phyloP scores from a whole-genome alignment of 2,329 filamentous ascomycete species.

The Hysterium pulicare region DNA sequence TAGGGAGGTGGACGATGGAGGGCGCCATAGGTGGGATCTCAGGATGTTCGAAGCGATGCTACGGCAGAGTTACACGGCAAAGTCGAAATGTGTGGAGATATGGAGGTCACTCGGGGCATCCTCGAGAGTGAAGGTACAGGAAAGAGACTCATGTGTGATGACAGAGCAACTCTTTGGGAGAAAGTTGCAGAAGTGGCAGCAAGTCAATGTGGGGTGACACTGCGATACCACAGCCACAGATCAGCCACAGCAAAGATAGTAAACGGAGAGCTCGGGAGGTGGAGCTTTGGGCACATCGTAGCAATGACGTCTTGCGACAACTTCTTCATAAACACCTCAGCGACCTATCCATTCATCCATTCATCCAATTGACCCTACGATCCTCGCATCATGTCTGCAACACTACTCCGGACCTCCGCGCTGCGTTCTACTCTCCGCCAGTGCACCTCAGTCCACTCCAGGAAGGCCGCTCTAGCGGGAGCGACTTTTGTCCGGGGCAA shows the following conservation, averaged over 20 bases:
- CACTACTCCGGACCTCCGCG: constrained; percentile 68
- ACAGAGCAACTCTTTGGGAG: no score
- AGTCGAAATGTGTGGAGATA: constrained; percentile 4
- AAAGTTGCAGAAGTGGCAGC: no score
- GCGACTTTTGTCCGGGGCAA: constrained; percentile 80
- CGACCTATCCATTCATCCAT: not conserved
- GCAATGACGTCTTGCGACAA: constrained; percentile 3
- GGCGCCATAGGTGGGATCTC: constrained; percentile 37
- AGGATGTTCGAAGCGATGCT: not conserved
- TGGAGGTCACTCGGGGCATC: no score
- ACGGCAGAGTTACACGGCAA: no score
- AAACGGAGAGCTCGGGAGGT: not conserved
- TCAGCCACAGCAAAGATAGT: not conserved
- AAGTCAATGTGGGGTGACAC: no score
- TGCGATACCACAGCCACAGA: no score
- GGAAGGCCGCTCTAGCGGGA: constrained; percentile 63
- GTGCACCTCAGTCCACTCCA: constrained; percentile 57
- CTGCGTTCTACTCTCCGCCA: constrained; percentile 71
- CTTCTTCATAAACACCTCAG: not conserved
- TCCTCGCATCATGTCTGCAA: constrained; percentile 63
- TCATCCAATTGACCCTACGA: constrained; percentile 1
- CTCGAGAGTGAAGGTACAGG: no score
- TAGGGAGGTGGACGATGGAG: constrained; percentile 68
- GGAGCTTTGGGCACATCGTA: constrained; percentile 1
- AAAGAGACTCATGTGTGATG: no score